phyloP scores from a whole-genome alignment of 495 filamentous ascomycete genomes.

The Darksidea phi region DNA sequence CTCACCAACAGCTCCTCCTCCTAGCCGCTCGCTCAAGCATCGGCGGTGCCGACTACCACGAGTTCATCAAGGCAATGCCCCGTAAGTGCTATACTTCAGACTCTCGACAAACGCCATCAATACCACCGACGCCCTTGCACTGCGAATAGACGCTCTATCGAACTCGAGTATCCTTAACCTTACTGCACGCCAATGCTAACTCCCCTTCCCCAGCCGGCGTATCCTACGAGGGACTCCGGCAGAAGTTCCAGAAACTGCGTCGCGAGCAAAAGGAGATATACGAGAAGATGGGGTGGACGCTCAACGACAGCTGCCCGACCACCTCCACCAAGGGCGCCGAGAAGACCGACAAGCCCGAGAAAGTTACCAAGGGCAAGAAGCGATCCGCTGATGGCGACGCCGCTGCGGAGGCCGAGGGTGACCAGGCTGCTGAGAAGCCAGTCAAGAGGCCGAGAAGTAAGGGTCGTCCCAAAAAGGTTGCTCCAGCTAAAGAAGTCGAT shows the following conservation, averaged over 20 bases:
- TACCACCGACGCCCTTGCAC: neutral
- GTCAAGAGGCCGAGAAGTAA: neutral
- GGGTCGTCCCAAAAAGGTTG: neutral
- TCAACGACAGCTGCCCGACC: neutral
- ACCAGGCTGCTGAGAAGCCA: neutral
- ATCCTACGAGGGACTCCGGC: slow-evolving; percentile 5
- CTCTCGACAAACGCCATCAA: neutral
- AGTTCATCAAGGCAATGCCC: slow-evolving; percentile 7
- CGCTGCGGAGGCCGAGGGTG: neutral
- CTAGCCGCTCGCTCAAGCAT: slow-evolving; percentile 7
- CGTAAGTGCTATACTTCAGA: neutral
- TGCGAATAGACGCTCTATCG: neutral
- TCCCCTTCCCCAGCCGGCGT: slow-evolving; percentile 1
- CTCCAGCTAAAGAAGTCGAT: no score
- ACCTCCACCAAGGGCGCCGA: neutral
- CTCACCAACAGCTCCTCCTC: slow-evolving; percentile 9
- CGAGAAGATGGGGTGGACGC: slow-evolving; percentile 6
- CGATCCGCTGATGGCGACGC: neutral
- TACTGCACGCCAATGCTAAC: neutral
- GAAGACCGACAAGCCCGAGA: neutral
- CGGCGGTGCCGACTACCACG: neutral
- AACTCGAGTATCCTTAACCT: neutral
- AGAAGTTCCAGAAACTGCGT: slow-evolving; percentile 10
- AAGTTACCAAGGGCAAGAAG: slow-evolving; percentile 1
- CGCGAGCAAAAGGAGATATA: slow-evolving; percentile 15